Conservation (phyloP, 2,329 filamentous ascomycete genomes). For the Aotearoamyces nothofagi region DNA sequence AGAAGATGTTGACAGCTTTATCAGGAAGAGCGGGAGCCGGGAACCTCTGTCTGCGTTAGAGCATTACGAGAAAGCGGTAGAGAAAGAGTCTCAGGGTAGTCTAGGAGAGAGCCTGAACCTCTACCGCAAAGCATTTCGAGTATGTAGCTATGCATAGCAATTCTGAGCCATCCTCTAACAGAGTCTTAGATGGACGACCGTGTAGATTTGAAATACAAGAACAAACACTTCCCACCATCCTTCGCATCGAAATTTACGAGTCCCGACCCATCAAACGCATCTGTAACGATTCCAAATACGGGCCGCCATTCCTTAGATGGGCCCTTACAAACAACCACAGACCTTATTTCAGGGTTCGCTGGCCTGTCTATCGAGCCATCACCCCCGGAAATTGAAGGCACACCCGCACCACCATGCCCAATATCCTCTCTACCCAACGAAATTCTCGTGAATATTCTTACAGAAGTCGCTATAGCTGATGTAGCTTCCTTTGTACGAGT, state of each 20-base stretch:
- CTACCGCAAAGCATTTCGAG: conserved; percentile 82
- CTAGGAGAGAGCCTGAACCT: conserved; percentile 77
- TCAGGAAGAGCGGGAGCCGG: conserved; percentile 7
- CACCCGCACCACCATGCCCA: conserved; percentile 61
- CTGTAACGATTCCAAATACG: conserved; percentile 33
- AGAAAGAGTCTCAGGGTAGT: conserved; percentile 72
- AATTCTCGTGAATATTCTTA: conserved; percentile 66
- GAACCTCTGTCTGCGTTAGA: conserved; percentile 70
- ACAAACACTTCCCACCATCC: conserved; percentile 73
- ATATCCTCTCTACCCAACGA: conserved; percentile 69
- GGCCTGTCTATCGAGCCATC: conserved; percentile 50
- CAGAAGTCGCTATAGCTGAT: conserved; percentile 56
- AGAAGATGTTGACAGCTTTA: conserved; percentile 3
- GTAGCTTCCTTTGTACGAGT: conserved; percentile 63
- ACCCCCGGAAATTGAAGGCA: conserved; percentile 55
- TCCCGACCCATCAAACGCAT: conserved; percentile 28
- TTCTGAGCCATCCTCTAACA: too few species aligned
- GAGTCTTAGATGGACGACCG: conserved; percentile 54
- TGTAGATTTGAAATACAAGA: conserved; percentile 77
- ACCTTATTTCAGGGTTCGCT: conserved; percentile 67
- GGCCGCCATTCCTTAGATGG: conserved; percentile 41
- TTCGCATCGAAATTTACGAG: conserved; percentile 28
- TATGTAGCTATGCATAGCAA: too few species aligned
- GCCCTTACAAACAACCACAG: conserved; percentile 37
- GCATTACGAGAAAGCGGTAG: conserved; percentile 83